These are phyloP conservation scores for Colletotrichum siamense DNA, from an alignment of 2,329 filamentous ascomycete genomes.

Conservation along the genomic window DNA sequence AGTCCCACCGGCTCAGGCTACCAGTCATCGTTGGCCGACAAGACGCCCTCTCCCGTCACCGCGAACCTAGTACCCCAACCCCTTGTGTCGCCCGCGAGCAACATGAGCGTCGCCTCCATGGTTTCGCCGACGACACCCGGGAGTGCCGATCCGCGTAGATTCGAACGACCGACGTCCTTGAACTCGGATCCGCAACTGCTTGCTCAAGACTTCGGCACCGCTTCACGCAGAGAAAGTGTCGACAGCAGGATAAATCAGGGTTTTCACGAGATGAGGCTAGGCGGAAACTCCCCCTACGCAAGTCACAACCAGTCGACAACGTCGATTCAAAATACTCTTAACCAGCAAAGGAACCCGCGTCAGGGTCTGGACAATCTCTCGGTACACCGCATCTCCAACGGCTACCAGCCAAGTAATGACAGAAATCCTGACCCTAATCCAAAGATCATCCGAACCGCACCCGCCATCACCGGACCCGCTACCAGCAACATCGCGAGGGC, in stretches of 20 bases:
- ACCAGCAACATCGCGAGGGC: conserved; percentile 71
- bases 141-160: conserved; percentile 47
- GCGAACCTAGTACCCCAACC: conserved; percentile 56
- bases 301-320: conserved; percentile 79
- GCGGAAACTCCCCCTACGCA: conserved; percentile 72
- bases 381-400: conserved; percentile 67
- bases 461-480: conserved; percentile 76
- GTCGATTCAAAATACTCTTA: conserved; percentile 74
- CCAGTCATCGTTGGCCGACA: conserved; percentile 58
- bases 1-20: conserved; percentile 47
- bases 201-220: conserved; percentile 40
- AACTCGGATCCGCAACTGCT: conserved; percentile 35
- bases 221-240: conserved; percentile 77
- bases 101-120: conserved; percentile 72
- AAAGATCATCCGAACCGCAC: conserved; percentile 69
- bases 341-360: conserved; percentile 69
- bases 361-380: conserved; percentile 56
- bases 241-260: conserved; percentile 79
- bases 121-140: conserved; percentile 63
- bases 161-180: conserved; percentile 44
- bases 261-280: conserved; percentile 72
- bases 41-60: conserved; percentile 67
- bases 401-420: conserved; percentile 66
- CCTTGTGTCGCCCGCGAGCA: conserved; percentile 60
- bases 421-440: conserved; percentile 57